Base-by-base conservation (phyloP, 2,329 filamentous ascomycete species). In the Amylocarpus encephaloides region DNA sequence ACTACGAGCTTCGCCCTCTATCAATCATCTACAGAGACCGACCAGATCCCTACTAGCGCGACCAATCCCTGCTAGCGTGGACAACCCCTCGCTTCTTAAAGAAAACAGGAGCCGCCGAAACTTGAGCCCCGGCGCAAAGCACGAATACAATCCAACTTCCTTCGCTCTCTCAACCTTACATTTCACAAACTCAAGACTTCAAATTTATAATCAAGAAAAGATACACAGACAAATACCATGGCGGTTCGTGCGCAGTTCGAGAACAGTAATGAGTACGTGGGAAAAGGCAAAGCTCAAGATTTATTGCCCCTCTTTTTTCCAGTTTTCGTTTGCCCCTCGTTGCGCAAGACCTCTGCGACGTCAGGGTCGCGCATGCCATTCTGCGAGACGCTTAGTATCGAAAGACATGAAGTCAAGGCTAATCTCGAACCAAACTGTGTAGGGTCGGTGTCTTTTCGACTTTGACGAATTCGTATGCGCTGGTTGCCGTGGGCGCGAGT, bases 371-470 rank as follows among this genome's bases (percentile, higher is more conserved):
- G 36, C 36, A 22, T 35, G 36, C 11, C 15, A 7, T 11, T 3
- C 1, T 40, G 26, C n/a, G 38, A 18, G 26, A 7, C 10, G 22
- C 15, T 48, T 13, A 33, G 49, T 34, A 16, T 34, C 13, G 36
- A 22, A 32, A 39, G n/a, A n/a, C 22, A 19, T 26, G 22, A 30
- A 10, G 9, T 7, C 10, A 34, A 32, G 16, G 16, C 6, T n/a
- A 32, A n/a, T 48, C 50, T 55, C 42, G 55, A 16, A 10, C n/a
- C 33, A 29, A 29, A 3, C 1, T 36, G 19, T 46, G 16, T 46
- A 96, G 91, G 75, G 88, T 98, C 68, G 93, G 93, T 69, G 93
- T 97, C 67, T 98, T 98, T 72, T 75, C 91, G 54, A 95, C 89
- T 55, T 86, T 98, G 68, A 98, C 93, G 62, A 98, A 98, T 74